These are phyloP conservation scores for Suillus plorans DNA, from an alignment of 768 basidiomycete species.

Conservation along the genomic window DNA sequence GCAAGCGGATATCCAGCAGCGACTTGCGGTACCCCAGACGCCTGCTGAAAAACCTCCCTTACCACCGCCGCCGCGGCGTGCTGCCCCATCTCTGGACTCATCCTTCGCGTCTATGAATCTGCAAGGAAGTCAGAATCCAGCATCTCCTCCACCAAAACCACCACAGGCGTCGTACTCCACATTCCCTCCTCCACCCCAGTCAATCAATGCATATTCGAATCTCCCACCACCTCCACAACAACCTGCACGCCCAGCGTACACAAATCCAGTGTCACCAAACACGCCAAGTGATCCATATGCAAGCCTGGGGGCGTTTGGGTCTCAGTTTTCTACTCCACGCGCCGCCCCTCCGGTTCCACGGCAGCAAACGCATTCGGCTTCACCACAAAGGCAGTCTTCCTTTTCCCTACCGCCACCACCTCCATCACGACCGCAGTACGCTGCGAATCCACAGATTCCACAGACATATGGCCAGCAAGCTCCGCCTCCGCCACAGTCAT, in stretches of 20 bases:
- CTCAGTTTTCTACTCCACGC: conserved; percentile 8
- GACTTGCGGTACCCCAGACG: conserved; percentile 46
- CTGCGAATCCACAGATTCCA: conserved; percentile 6
- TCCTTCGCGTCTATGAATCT: conserved; percentile 61
- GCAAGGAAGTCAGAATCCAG: conserved; percentile 26
- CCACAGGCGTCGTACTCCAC: conserved; percentile 26
- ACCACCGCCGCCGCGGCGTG: conserved; percentile 38
- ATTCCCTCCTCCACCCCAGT: conserved; percentile 16
- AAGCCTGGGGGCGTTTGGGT: conserved; percentile 27
- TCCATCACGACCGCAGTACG: conserved; percentile 22
- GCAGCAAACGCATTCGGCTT: conserved; percentile 18
- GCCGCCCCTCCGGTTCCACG: conserved; percentile 17
- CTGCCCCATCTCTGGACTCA: conserved; percentile 42
- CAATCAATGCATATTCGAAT: conserved; percentile 22
- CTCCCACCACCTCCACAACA: conserved; percentile 26
- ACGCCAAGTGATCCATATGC: conserved; percentile 38
- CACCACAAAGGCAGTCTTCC: conserved; percentile 26
- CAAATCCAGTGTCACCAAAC: conserved; percentile 16
- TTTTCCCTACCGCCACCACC: conserved; percentile 20
- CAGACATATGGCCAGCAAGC: conserved; percentile 21
- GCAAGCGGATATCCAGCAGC: conserved; percentile 71
- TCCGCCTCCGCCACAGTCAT: conserved; percentile 23
- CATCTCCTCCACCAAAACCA: conserved; percentile 28
- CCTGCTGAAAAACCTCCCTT: conserved; percentile 50
- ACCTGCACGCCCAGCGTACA: conserved; percentile 24